Conservation (phyloP, 805 yeast species). For the Sugiyamaella boreocaroliniensis region DNA sequence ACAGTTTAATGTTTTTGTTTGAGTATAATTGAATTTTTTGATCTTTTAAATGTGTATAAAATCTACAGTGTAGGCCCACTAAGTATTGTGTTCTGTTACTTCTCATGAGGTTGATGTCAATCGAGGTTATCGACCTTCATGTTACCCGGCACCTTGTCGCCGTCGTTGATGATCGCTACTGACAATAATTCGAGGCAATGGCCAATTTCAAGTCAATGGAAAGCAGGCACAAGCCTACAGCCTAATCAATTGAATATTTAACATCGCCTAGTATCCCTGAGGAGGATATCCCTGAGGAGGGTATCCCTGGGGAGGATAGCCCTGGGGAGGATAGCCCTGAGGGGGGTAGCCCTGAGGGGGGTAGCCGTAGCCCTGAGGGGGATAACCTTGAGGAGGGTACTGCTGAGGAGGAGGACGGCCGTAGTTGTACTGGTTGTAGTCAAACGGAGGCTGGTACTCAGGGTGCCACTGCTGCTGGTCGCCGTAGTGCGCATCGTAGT, state of each 20-base stretch:
- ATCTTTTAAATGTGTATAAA: neutral
- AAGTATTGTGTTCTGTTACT: neutral
- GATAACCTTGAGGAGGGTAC: slow-evolving; percentile 3
- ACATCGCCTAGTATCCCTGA: neutral
- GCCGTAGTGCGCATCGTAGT: slow-evolving; percentile 27
- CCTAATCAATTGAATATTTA: no score
- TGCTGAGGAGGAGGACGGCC: slow-evolving; percentile 7
- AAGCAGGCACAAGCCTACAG: no score
- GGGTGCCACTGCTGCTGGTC: slow-evolving; percentile 20
- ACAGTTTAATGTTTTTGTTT: neutral
- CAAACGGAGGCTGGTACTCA: slow-evolving; percentile 18
- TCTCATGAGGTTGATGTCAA: no score
- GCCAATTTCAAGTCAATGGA: no score
- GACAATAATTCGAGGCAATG: no score
- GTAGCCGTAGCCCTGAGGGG: slow-evolving; percentile 3
- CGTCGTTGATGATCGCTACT: no score
- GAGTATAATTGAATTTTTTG: neutral
- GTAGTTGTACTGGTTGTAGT: slow-evolving; percentile 19
- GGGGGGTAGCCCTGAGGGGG: slow-evolving; percentile 4
- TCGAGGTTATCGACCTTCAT: no score
- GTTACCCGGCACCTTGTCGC: no score
- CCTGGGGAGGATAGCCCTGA: slow-evolving; percentile 4
- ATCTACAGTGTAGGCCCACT: neutral
- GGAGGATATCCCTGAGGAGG: neutral
- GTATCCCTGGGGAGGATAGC: neutral